A percentile compares a stretch with the other conserved stretches of the same genome.
These are phyloP conservation scores for Suhomyces taliae DNA, from an alignment of 1,139 yeast genomes.

Conservation along the genomic window DNA sequence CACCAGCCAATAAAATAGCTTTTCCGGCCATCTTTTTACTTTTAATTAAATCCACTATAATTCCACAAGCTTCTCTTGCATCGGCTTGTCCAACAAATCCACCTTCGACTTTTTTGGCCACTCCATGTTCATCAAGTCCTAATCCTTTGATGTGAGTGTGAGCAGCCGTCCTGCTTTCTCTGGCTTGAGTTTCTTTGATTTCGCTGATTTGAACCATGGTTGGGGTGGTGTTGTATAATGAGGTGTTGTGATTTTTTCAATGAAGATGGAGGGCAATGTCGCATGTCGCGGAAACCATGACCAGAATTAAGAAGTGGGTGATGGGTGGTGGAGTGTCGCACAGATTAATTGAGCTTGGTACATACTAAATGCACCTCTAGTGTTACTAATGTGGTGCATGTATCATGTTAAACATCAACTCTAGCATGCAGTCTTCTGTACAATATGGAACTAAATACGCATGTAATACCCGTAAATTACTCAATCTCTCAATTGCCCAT, in stretches of 20 bases:
- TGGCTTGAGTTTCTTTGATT: slow-evolving; percentile 58
- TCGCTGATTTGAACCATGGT: slow-evolving; percentile 83
- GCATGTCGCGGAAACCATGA: neutral
- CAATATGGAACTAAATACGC: too few species aligned
- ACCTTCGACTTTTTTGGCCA: slow-evolving; percentile 82
- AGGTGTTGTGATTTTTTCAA: slow-evolving; percentile 5
- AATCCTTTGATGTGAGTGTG: slow-evolving; percentile 96
- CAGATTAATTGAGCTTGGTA: too few species aligned
- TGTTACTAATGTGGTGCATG: too few species aligned
- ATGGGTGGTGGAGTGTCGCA: too few species aligned
- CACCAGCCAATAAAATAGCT: slow-evolving; percentile 94
- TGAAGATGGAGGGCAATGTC: neutral
- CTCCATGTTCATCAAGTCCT: slow-evolving; percentile 88
- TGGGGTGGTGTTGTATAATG: neutral
- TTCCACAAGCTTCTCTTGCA: slow-evolving; percentile 98
- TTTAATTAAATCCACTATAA: slow-evolving; percentile 89
- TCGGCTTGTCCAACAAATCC: slow-evolving; percentile 94
- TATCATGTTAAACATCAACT: too few species aligned
- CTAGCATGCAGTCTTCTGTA: too few species aligned
- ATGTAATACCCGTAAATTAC: too few species aligned
- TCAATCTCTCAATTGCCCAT: too few species aligned
- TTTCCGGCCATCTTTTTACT: slow-evolving; percentile 93
- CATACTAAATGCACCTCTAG: too few species aligned
- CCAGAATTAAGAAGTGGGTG: too few species aligned
- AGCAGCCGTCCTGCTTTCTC: slow-evolving; percentile 87